Evolutionary conservation across 1,284 basidiomycete species (phyloP), one percentile per base, ranked within the genome.

Genomic region (Ustilago shanxiensis): DNA sequence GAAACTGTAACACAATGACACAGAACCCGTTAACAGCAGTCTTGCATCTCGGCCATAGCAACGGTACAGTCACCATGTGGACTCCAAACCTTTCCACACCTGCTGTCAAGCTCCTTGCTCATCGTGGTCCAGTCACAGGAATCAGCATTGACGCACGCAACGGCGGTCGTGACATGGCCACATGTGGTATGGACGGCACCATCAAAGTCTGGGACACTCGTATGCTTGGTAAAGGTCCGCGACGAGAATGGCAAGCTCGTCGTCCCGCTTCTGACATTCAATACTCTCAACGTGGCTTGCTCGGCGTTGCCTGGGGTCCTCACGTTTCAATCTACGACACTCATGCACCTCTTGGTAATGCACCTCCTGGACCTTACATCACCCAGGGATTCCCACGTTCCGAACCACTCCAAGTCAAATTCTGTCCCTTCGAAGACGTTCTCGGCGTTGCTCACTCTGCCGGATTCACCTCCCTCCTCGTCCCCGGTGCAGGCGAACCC

Each of bases 181-280:
- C 95, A 0, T 89, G 92, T 2, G 95, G 95, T 0, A 88, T 92
- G 74, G 97, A 99, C 80, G 93, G 95, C 0, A 90, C 88, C 0
- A 93, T 99, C 72, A 99, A 98, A 84, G 89, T 91, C 8, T 99
- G 96, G 97, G 97, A 99, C 87, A 93, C 92, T 82, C 88, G 97
- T 57, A 98, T 95, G 88, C 96, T 95, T 92, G 95, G 93, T 78
- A 92, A 92, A 28, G 83, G 83, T 7, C 90, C 92, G 2, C 90
- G 97, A 35, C 88, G 93, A 56, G 90, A 92, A 70, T 98, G 95
- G 95, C 88, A 86, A 13, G 89, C 91, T 16, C 89, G 94, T 18
- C 85, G 84, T 65, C 85, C 87, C 9, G 86, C 87, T 3, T 80
- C 79, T 14, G 80, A 83, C 1, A 59, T 88, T 1, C 72, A 82